Evolutionary conservation across 495 filamentous ascomycete species (phyloP), one percentile per base, ranked within the genome.

Genomic region (Bacidia rubella): DNA sequence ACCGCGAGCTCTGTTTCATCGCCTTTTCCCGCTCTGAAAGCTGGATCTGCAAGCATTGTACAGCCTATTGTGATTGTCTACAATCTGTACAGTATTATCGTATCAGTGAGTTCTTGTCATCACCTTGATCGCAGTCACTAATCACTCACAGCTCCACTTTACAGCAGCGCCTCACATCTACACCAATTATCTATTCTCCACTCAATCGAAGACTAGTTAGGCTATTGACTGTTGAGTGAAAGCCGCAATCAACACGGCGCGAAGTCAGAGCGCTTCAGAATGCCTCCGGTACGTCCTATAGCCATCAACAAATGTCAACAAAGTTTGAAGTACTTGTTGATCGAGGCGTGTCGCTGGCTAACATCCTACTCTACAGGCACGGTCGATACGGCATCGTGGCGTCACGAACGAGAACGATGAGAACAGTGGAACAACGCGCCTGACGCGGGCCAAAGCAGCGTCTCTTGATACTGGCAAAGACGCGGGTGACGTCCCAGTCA

Each of bases 361-460:
- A n/a, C n/a, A n/a, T n/a, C n/a, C n/a, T n/a, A n/a, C n/a, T n/a
- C n/a, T 4, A 44, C 57, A 82, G 78, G 71, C 68, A 63, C 75
- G 81, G 57, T 68, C 69, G 49, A 66, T 74, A 59, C 74, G 82
- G 57, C 72, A 73, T 52, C 80, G 88, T 68, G 75, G 78, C 58
- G 69, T 82, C 54, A 82, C 81, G 60, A 90, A 96, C 65, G 88
- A 95, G 69, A 95, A 95, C 62, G 92, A 95, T 62, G 92, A 97
- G 74, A 95, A 94, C 61, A 70, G 66, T 44, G 79, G 74, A 22
- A 79, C 84, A 53, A 82, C 80, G 66, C 88, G 90, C 68, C 61
- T 96, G 62, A 98, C 92, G 49, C 77, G 92, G 65, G 90, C 93
- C 54, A 98, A 98, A 70, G 80, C 89, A 12, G 86, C 86, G 39